Percentiles rank a stretch among this genome's conserved stretches.
Conservation (phyloP, 441 rosid genomes). For the Hypseocharis bilobata region DNA sequence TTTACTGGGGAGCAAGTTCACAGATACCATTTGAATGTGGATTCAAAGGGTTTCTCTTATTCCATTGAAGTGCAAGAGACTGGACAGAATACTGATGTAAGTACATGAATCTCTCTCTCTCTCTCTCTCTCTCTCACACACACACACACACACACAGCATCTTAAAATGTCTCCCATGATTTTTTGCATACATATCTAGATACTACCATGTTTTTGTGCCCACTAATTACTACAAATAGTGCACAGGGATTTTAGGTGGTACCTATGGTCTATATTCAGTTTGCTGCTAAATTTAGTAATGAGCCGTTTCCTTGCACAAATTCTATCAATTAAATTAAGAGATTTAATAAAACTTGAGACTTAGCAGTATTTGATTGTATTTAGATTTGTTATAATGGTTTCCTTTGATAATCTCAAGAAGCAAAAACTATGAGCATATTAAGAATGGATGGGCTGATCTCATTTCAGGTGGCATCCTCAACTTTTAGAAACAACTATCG, state of each 20-base stretch:
- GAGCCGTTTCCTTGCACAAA: too few relatives aligned
- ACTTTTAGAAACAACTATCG: too few relatives aligned
- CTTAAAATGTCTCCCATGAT: too few relatives aligned
- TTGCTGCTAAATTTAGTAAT: too few relatives aligned
- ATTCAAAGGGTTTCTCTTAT: slow-evolving; percentile 40
- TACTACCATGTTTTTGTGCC: too few relatives aligned
- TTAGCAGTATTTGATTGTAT: neutral
- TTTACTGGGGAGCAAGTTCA: slow-evolving; percentile 35
- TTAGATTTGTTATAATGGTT: neutral
- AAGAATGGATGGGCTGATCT: neutral
- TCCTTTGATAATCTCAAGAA: neutral
- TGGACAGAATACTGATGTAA: slow-evolving; percentile 43
- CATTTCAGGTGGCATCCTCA: slow-evolving; percentile 5
- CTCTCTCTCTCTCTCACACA: neutral
- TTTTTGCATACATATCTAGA: too few relatives aligned
- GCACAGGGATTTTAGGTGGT: too few relatives aligned
- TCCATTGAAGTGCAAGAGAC: slow-evolving; percentile 43
- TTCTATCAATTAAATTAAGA: too few relatives aligned
- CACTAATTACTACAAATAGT: too few relatives aligned
- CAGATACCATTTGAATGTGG: slow-evolving; percentile 39
- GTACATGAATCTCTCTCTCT: slow-evolving; percentile 17
- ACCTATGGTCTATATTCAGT: too few relatives aligned
- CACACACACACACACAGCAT: too few relatives aligned
- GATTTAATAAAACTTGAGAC: too few relatives aligned
- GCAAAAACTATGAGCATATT: neutral